phyloP scores from a whole-genome alignment of 164 flowering plant genomes.

The Berberis thunbergii region DNA sequence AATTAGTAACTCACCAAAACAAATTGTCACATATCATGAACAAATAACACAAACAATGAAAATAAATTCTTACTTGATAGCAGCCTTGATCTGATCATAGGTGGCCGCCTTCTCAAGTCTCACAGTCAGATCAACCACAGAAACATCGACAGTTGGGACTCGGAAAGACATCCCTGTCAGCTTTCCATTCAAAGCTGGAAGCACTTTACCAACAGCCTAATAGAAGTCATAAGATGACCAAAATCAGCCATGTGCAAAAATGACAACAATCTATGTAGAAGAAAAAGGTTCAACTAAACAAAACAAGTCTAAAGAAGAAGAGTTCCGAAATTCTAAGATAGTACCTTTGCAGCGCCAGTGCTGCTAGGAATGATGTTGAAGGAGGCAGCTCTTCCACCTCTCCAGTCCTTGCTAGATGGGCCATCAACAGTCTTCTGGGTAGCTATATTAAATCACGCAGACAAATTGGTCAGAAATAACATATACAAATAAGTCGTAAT shows the following conservation, averaged over 20 bases:
- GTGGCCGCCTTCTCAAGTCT: conserved; percentile 56
- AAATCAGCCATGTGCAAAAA: too few species aligned
- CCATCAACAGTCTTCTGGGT: conserved; percentile 99
- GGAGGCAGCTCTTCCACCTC: conserved; percentile 97
- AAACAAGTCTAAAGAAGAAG: neutral
- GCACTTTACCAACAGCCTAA: conserved; percentile 78
- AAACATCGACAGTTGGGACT: conserved; percentile 67
- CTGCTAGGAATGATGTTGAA: conserved; percentile 97
- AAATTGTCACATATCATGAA: too few species aligned
- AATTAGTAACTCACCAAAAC: too few species aligned
- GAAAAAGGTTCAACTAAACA: too few species aligned
- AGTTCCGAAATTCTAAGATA: neutral
- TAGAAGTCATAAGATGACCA: neutral
- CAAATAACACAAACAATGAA: too few species aligned
- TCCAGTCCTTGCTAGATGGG: conserved; percentile 93
- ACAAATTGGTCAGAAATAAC: neutral
- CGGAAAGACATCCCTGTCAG: conserved; percentile 79
- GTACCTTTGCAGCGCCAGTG: conserved; percentile 96
- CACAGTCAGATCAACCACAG: conserved; percentile 72
- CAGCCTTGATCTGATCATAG: conserved; percentile 59
- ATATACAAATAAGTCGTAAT: neutral
- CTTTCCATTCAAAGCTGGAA: conserved; percentile 63
- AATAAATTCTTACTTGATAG: conserved; percentile 43
- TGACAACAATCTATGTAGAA: too few species aligned
- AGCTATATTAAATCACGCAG: conserved; percentile 29